Evolutionary conservation across 2,329 filamentous ascomycete genomes (phyloP).

Genomic region (Aspergillus jensenii): DNA sequence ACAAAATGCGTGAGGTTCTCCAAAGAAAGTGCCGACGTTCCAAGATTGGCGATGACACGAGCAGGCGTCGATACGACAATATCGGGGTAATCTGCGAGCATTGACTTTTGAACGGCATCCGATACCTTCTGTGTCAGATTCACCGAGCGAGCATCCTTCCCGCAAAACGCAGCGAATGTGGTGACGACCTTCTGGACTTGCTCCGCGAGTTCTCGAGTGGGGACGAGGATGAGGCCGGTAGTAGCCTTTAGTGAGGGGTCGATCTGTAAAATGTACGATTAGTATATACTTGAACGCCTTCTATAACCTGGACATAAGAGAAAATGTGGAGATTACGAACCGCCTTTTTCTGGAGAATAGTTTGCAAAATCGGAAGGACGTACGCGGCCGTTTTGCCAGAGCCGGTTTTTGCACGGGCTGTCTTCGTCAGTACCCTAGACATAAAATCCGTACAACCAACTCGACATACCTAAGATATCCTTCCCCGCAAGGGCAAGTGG

Average conservation of each 20-base stretch:
- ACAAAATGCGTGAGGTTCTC: slow-evolving; percentile 74
- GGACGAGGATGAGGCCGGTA: slow-evolving; percentile 84
- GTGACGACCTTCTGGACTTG: slow-evolving; percentile 82
- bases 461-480: slow-evolving; percentile 67
- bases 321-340: slow-evolving; percentile 38
- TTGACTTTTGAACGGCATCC: slow-evolving; percentile 80
- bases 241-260: slow-evolving; percentile 50
- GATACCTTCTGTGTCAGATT: slow-evolving; percentile 91
- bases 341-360: slow-evolving; percentile 75
- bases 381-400: slow-evolving; percentile 98
- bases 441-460: not conserved
- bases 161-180: slow-evolving; percentile 76
- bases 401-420: slow-evolving; percentile 87
- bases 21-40: slow-evolving; percentile 68
- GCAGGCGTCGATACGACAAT: slow-evolving; percentile 88
- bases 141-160: slow-evolving; percentile 75
- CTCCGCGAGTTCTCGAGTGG: slow-evolving; percentile 89
- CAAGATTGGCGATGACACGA: slow-evolving; percentile 76
- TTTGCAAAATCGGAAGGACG: slow-evolving; percentile 81
- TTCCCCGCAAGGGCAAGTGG: slow-evolving; percentile 83
- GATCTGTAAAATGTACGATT: slow-evolving; percentile 22
- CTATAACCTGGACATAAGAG: no score
- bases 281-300: not conserved
- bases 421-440: slow-evolving; percentile 18
- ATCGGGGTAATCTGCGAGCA: slow-evolving; percentile 82